Evolutionary conservation across 768 basidiomycete species (phyloP), one percentile per base, ranked within the genome.

Genomic region (Pulveroboletus sp.): DNA sequence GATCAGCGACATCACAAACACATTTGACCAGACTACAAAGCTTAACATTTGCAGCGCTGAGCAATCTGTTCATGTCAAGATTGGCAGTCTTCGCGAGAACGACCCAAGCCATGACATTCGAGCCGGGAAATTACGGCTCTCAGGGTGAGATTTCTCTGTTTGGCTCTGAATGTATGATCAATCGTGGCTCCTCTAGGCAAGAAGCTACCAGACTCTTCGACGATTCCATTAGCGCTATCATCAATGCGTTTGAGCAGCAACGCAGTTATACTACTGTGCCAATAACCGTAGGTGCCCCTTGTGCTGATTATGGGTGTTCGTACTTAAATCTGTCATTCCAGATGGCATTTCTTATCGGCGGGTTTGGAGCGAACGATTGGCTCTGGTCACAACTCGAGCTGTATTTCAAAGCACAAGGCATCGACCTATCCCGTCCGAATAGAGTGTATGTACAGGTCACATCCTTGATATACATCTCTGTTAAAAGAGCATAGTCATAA

Each of bases 291-390:
- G 13, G 65, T 55, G 27, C 4, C 23, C 13, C 29, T n/a, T 34
- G 12, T 31, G 32, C 23, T 19, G 20, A 19, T 25, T 38, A 8
- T 7, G 10, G 20, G 17, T 3, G 4, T 14, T 11, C 5, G 8
- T 9, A 29, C 27, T 29, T 29, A 29, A 9, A 2, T 2, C 19
- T 12, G 16, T 6, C 5, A 33, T 7, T 23, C 3, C 34, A 57
- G 54, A 53, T 48, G 48, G 37, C 72, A 10, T 72, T 78, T 38
- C 70, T 83, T 5, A 72, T 79, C 2, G 78, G 79, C n/a, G 78
- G 75, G 0, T 78, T 78, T 49, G 70, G 72, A n/a, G 72, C 75
- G 4, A 79, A 64, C 42, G 71, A 74, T 43, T 78, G 54, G 58
- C 65, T 68, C 55, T 80, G 21, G 76, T 72, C 52, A 43, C 60